Conservation (phyloP, 108 stramenopile genomes). For the Nitzschia putrida region DNA sequence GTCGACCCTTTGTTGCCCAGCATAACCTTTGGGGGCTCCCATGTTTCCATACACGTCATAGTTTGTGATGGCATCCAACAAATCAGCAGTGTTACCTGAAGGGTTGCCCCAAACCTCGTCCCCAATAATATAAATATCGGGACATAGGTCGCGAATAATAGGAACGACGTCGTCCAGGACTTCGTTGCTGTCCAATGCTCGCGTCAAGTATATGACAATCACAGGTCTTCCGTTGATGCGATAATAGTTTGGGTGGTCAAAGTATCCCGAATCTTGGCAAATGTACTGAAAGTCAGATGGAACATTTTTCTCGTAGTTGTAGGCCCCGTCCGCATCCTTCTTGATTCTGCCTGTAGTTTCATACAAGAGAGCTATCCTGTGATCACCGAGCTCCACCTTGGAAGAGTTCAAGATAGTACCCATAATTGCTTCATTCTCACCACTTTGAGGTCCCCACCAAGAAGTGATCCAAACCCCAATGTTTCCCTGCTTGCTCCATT, state of each 20-base stretch:
- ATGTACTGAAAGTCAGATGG: slow-evolving; percentile 36
- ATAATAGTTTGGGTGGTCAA: slow-evolving; percentile 40
- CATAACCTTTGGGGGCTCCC: too few relatives aligned
- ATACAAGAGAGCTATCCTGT: slow-evolving; percentile 26
- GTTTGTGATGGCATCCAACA: slow-evolving; percentile 41
- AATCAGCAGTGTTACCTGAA: neutral
- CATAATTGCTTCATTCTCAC: neutral
- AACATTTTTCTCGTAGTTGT: slow-evolving; percentile 9
- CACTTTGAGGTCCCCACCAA: slow-evolving; percentile 29
- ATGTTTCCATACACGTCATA: slow-evolving; percentile 36
- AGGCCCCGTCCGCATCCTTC: neutral
- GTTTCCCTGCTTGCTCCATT: too few relatives aligned
- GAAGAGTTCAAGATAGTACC: neutral
- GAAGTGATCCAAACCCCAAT: slow-evolving; percentile 33
- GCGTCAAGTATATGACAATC: slow-evolving; percentile 35
- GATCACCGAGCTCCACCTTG: slow-evolving; percentile 11
- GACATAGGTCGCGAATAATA: slow-evolving; percentile 17
- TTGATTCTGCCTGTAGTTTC: slow-evolving; percentile 22
- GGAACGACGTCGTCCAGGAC: slow-evolving; percentile 15
- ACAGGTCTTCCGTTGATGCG: slow-evolving; percentile 42
- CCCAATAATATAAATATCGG: slow-evolving; percentile 31
- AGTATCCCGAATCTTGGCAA: slow-evolving; percentile 18
- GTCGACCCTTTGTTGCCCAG: slow-evolving; percentile 16
- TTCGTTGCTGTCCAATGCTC: slow-evolving; percentile 6
- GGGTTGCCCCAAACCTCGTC: slow-evolving; percentile 25